phyloP scores from a whole-genome alignment of 805 yeast species.

The Metschnikowia dekortorum region DNA sequence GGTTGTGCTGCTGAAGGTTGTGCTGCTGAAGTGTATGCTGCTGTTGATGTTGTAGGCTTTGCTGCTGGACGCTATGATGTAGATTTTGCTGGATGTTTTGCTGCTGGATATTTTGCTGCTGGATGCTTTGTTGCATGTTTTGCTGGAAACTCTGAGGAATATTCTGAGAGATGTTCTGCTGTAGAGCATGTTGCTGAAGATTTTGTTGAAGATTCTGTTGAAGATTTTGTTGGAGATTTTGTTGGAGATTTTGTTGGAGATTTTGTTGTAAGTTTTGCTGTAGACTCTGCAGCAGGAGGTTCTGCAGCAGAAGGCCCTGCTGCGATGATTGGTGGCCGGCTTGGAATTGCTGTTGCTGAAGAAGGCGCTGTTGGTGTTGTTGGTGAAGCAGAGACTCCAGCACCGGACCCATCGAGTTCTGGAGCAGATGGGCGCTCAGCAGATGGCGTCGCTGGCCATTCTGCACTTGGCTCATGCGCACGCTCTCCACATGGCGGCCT shows the following conservation, averaged over 20 bases:
- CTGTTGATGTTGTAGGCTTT: constrained; percentile 6
- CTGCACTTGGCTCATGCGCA: not conserved
- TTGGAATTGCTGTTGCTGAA: constrained; percentile 5
- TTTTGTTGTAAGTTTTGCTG: constrained; percentile 8
- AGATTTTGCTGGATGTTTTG: constrained; percentile 5
- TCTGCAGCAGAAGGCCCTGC: constrained; percentile 5
- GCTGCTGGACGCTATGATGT: constrained; percentile 8
- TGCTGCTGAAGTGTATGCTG: constrained; percentile 5
- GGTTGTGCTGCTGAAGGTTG: constrained; percentile 5
- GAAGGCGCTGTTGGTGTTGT: constrained; percentile 8
- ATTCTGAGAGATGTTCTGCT: not conserved
- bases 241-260: not conserved
- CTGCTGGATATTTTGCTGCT: constrained; percentile 6
- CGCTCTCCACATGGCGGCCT: constrained; percentile 5
- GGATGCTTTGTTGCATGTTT: not conserved
- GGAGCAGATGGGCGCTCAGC: constrained; percentile 1
- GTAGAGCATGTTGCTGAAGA: not conserved
- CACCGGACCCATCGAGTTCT: not conserved
- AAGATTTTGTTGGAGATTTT: not conserved
- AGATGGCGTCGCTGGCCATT: not conserved
- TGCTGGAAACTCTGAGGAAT: not conserved
- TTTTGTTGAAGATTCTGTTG: not conserved
- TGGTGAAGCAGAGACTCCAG: constrained; percentile 10
- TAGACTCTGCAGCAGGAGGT: constrained; percentile 4
- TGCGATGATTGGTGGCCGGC: constrained; percentile 2